Base-by-base conservation (phyloP, 495 filamentous ascomycete genomes). In the Bombardia bombarda region DNA sequence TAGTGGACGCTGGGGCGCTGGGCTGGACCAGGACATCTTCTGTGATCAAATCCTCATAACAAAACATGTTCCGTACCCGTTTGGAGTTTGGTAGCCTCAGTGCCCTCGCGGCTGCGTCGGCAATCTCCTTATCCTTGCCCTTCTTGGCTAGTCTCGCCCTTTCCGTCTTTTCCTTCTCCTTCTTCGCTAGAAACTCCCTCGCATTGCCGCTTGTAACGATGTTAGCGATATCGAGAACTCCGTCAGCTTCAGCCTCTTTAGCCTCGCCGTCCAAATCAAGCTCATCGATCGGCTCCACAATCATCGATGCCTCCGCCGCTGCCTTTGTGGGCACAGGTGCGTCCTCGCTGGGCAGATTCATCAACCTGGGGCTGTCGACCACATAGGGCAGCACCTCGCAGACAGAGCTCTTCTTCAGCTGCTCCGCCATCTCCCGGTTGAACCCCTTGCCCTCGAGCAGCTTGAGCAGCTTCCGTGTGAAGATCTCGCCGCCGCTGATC, bases 141-240 rank as follows among this genome's bases (percentile, higher is more conserved):
- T 66, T 66, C 50, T 69, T 68, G 41, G 64, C 68, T 2, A 49
- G 46, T 42, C 71, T 74, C 0, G 70, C 70, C 66, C 74, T 81
- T 41, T 80, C 84, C n/a, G 74, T 76, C 68, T 94, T 96, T 55
- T 94, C 87, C 62, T 84, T 88, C 51, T 97, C 93, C 54, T 87
- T 84, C 56, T 84, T 86, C 5, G 87, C 90, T 9, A 98, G 70
- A 51, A 87, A 95, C 52, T 97, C 93, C 41, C 79, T 82, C 32
- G 90, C 90, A 65, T 96, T 87, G 26, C 92, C 93, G 45, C 84
- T 88, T 1, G 80, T 77, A 17, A 98, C 89, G 50, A 98, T 94
- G 45, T 82, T 90, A 17, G 92, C 92, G 23, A 98, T 88, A 57
- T 98, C 89, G 12, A 97, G 68, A 3, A 92, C 86, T 2, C 92